Evolutionary conservation across 495 filamentous ascomycete species (phyloP).

Genomic region (Aspergillus wentii): DNA sequence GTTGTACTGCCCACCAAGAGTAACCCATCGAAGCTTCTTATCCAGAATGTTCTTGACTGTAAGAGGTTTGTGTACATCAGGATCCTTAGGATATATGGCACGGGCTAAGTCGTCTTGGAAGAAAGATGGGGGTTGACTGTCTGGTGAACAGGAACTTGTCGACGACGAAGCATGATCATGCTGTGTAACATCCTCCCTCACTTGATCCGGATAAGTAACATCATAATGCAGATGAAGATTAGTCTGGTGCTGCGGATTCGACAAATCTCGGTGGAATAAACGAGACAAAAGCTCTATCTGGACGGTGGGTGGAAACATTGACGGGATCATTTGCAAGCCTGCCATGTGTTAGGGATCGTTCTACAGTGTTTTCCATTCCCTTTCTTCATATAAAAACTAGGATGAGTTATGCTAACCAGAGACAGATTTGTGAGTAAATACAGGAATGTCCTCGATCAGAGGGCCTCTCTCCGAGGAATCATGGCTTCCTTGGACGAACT

Average conservation of each 20-base stretch:
- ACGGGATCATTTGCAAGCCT: conserved; percentile 75
- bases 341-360: conserved; percentile 16
- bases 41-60: conserved; percentile 59
- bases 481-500: conserved; percentile 22
- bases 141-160: neutral
- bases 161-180: neutral
- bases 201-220: conserved; percentile 57
- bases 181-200: conserved; percentile 5
- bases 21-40: conserved; percentile 85
- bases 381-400: neutral
- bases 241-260: conserved; percentile 67
- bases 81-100: conserved; percentile 57
- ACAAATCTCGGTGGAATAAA: conserved; percentile 76
- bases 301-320: conserved; percentile 59
- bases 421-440: conserved; percentile 38
- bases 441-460: conserved; percentile 34
- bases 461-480: conserved; percentile 16
- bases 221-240: conserved; percentile 83
- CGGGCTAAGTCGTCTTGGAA: conserved; percentile 38
- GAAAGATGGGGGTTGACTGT: conserved; percentile 33
- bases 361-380: neutral
- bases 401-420: conserved; percentile 33
- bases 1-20: conserved; percentile 89
- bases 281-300: conserved; percentile 64
- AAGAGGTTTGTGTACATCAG: conserved; percentile 62